phyloP scores from a whole-genome alignment of 2,329 filamentous ascomycete species.

The Dactylonectria estremocensis region DNA sequence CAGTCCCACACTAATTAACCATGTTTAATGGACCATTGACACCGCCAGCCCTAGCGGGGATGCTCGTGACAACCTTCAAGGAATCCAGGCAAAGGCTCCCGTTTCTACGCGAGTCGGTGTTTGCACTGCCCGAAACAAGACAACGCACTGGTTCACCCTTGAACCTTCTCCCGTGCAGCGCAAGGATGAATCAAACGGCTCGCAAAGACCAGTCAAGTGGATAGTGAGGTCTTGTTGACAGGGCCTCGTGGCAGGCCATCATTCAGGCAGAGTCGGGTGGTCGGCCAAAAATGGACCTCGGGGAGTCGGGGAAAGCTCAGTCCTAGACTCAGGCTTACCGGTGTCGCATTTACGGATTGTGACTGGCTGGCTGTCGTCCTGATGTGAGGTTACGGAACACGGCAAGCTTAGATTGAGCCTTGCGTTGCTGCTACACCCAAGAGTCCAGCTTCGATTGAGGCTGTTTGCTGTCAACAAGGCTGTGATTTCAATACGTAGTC shows the following conservation, averaged over 20 bases:
- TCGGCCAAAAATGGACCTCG: not conserved
- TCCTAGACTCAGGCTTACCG: slow-evolving; percentile 1
- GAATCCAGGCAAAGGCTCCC: slow-evolving; percentile 6
- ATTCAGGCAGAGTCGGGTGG: too few relatives aligned
- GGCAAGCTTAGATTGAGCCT: too few relatives aligned
- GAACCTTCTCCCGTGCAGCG: not conserved
- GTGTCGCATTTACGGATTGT: not conserved
- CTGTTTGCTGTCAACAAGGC: not conserved
- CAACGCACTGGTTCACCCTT: slow-evolving; percentile 1
- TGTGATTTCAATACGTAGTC: not conserved
- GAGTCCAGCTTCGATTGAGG: not conserved
- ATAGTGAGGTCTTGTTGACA: slow-evolving; percentile 1
- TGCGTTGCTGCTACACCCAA: too few relatives aligned
- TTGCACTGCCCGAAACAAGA: not conserved
- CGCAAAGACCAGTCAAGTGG: not conserved
- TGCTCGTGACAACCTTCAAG: slow-evolving; percentile 7
- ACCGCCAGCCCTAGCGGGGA: slow-evolving; percentile 2
- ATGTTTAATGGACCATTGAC: slow-evolving; percentile 6
- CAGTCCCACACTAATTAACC: slow-evolving; percentile 15
- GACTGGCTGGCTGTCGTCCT: not conserved
- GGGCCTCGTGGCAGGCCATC: not conserved
- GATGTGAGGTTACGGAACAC: too few relatives aligned
- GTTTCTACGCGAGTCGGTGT: not conserved
- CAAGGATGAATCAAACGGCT: not conserved
- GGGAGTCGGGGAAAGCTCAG: not conserved